Percentiles rank a stretch among this genome's conserved stretches.
Evolutionary conservation across 192 early-diverging fungal genomes (phyloP).

Genomic region (Pilaira anomala): DNA sequence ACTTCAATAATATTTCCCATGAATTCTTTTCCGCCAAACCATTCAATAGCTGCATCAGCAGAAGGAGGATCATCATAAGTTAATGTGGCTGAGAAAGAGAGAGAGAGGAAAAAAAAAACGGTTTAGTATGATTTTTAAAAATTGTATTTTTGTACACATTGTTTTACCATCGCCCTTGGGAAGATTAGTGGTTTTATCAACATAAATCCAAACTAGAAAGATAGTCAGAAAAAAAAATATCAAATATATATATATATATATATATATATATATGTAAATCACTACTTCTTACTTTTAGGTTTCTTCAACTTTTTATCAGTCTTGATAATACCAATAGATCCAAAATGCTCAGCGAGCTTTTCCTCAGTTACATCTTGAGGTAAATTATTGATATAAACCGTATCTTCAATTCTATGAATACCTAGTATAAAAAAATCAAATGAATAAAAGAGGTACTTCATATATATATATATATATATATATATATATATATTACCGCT

Average conservation of each 20-base stretch:
- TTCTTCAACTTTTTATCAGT: slow-evolving; percentile 58
- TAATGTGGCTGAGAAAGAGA: slow-evolving; percentile 51
- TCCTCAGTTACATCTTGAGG: slow-evolving; percentile 59
- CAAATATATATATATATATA: too few relatives aligned
- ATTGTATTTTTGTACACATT: background rate
- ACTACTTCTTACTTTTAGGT: slow-evolving; percentile 52
- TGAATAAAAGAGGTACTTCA: too few relatives aligned
- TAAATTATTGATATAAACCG: slow-evolving; percentile 68
- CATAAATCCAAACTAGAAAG: slow-evolving; percentile 65
- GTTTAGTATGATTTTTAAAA: too few relatives aligned
- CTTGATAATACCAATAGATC: slow-evolving; percentile 70
- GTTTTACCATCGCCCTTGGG: slow-evolving; percentile 70
- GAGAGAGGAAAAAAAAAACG: background rate
- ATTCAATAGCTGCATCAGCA: slow-evolving; percentile 67
- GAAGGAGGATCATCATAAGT: slow-evolving; percentile 75
- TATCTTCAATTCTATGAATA: slow-evolving; percentile 46
- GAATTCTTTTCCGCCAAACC: slow-evolving; percentile 65
- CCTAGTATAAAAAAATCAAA: slow-evolving; percentile 1
- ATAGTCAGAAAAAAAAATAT: background rate
- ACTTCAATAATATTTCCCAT: slow-evolving; percentile 58
- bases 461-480: background rate
- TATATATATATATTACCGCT: background rate
- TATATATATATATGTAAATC: too few relatives aligned
- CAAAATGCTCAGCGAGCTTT: slow-evolving; percentile 59
- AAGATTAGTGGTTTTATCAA: slow-evolving; percentile 54